Conservation (phyloP, 371 early-diverging fungal species). For the Blastocladiella emersonii region DNA sequence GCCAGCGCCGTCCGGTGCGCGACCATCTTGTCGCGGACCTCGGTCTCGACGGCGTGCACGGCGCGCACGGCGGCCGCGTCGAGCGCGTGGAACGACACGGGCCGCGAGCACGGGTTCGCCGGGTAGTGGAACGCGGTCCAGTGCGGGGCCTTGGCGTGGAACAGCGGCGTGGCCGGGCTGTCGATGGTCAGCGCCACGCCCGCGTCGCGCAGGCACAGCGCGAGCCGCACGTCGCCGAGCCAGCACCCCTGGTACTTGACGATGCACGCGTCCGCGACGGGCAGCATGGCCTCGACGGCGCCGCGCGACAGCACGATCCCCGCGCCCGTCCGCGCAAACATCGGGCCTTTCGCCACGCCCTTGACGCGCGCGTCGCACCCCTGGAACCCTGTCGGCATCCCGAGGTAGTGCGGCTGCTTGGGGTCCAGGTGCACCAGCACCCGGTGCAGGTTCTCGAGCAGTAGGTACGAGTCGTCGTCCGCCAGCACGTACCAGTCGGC, state of each 20-base stretch:
- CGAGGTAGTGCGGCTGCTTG: slow-evolving; percentile 20
- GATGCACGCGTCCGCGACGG: not conserved
- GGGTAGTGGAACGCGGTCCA: not conserved
- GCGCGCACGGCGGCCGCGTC: not conserved
- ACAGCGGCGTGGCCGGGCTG: not conserved
- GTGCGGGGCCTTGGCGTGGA: not conserved
- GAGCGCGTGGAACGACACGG: slow-evolving; percentile 8
- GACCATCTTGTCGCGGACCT: not conserved
- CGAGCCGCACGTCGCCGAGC: slow-evolving; percentile 9
- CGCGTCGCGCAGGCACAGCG: slow-evolving; percentile 6
- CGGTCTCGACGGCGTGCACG: not conserved
- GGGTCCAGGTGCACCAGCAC: slow-evolving; percentile 16
- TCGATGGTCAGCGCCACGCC: not conserved
- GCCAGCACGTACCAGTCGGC: slow-evolving; percentile 37
- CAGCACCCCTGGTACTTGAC: slow-evolving; percentile 6
- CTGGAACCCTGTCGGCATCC: slow-evolving; percentile 21
- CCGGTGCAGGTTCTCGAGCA: slow-evolving; percentile 21
- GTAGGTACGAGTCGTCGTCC: slow-evolving; percentile 37
- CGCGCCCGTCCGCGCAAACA: slow-evolving; percentile 21
- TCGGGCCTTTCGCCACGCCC: slow-evolving; percentile 25
- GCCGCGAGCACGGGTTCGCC: not conserved
- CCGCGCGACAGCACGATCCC: slow-evolving; percentile 1
- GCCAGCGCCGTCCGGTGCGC: not conserved
- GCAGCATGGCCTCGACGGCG: not conserved
- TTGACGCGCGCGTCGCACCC: too few species aligned